Base-by-base conservation (phyloP, 495 filamentous ascomycete species). In the Immersiella caudata region DNA sequence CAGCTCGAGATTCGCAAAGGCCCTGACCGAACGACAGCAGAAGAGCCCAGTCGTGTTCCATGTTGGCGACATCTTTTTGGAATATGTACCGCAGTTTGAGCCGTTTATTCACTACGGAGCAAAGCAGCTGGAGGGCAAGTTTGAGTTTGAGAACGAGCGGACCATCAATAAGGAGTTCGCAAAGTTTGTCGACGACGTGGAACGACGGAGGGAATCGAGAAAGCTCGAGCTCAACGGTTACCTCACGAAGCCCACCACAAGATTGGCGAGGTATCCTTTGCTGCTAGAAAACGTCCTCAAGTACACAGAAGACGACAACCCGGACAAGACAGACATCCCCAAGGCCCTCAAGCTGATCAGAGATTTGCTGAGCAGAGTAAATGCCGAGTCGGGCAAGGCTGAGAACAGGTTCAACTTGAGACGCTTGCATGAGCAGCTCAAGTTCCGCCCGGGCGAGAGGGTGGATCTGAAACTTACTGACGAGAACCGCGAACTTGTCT, bases 181-280 rank as follows among this genome's bases (percentile, higher is more conserved):
- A 29, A 90, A 89, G 72, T 98, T 99, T 71, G 96, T 98, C 22
- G 96, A 99, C 68, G 94, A 99, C 71, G 96, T 94, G 0, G 96
- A 99, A 74, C 87, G 96, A 61, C 86, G 96, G 67, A 97, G 97
- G 73, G 96, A 99, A 76, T 97, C 93, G 1, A 86, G 96, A 51
- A 99, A 99, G 80, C 82, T 99, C 35, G 96, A 99, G 78, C 81
- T 99, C 58, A 99, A 99, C 78, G 96, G 96, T 67, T 99, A 99
- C 74, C 81, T 99, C 55, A 99, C 96, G 1, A 99, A 99, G 77
- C 96, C 96, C 0, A 99, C 96, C 6, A 99, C 96, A 33, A 86
- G 96, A 82, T 82, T 99, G 72, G 96, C 96, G 46, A 86, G 96
- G 75, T 99, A 99, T 76, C 96, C 96, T 6, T 82, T 99, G 35